Base-by-base conservation (phyloP, 148 eudicot genomes). In the Limonium bicolor region DNA sequence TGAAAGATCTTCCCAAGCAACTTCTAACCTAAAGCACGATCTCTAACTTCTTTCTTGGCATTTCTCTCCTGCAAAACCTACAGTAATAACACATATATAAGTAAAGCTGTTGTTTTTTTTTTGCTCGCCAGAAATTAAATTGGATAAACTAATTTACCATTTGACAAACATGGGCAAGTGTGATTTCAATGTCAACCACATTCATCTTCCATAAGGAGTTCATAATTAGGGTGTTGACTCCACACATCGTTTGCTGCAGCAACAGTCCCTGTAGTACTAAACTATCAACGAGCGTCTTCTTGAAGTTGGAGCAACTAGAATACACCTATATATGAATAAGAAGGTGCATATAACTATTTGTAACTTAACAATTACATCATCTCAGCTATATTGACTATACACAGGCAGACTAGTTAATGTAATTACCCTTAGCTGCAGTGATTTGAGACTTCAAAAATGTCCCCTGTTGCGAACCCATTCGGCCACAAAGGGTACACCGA, bases 401-500 rank as follows among this genome's bases (percentile, higher is more conserved):
- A 4, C 16, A 7, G n/a, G n/a, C n/a, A n/a, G n/a, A n/a, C n/a
- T n/a, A n/a, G n/a, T n/a, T n/a, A n/a, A n/a, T n/a, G n/a, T n/a
- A n/a, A n/a, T n/a, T 73, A 87, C 96, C 94, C 69, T 72, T 90
- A 10, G 97, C 95, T 47, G 97, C 95, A 40, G 93, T 84, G 1
- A 90, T 54, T 44, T 90, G 97, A 52, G 97, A 80, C 22, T 80
- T 84, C 92, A 80, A 51, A 90, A 62, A 46, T 84, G 97, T 14
- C 97, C 97, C 64, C 80, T 84, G 13, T 63, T 84, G 1, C 97
- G 84, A 20, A 78, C 95, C 97, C 97, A 84, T 54, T 90, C 95
- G 1, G 97, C 90, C 52, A 90, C 20, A 20, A 90, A 90, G 30
- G 97, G 95, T 34, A 90, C 76, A 2, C 97, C 93, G n/a, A 90